These are phyloP conservation scores for Staphylotrichum longicolle DNA, from an alignment of 495 filamentous ascomycete species.

Conservation along the genomic window DNA sequence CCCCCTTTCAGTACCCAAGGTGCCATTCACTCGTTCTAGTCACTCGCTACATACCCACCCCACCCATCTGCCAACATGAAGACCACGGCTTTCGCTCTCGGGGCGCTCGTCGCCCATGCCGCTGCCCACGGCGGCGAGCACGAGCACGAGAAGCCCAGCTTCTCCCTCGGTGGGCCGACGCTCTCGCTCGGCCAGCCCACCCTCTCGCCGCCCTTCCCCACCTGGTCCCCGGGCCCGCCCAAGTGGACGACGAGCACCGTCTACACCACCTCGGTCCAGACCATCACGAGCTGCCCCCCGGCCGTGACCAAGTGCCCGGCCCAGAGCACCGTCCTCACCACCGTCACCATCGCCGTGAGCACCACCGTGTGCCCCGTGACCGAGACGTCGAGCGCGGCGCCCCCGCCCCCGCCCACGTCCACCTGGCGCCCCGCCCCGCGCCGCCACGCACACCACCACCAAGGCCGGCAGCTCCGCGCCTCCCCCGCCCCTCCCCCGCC, in stretches of 20 bases:
- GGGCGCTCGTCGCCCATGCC: constrained; percentile 32
- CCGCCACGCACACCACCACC: constrained; percentile 23
- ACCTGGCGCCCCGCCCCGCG: constrained; percentile 15
- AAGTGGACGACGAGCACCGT: constrained; percentile 38
- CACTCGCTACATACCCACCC: constrained; percentile 21
- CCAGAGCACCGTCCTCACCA: constrained; percentile 38
- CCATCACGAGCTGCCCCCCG: constrained; percentile 34
- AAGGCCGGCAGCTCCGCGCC: constrained; percentile 15
- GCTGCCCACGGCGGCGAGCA: constrained; percentile 22
- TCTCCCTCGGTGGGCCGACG: constrained; percentile 6
- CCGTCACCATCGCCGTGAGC: constrained; percentile 34
- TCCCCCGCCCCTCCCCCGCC: constrained; percentile 16
- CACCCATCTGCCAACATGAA: constrained; percentile 26
- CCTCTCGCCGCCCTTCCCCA: background rate
- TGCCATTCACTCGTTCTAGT: constrained; percentile 32
- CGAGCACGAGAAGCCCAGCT: background rate
- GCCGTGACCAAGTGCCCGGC: constrained; percentile 30
- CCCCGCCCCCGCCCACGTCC: constrained; percentile 19
- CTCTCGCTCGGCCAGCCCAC: constrained; percentile 12
- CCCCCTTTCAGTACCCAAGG: constrained; percentile 24
- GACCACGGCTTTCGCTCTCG: constrained; percentile 26
- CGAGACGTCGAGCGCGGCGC: constrained; percentile 16
- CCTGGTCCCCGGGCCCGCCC: constrained; percentile 1
- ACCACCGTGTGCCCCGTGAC: constrained; percentile 41
- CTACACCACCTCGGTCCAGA: constrained; percentile 30